Conservation (phyloP, 306 rosid species). For the Vicia villosa region DNA sequence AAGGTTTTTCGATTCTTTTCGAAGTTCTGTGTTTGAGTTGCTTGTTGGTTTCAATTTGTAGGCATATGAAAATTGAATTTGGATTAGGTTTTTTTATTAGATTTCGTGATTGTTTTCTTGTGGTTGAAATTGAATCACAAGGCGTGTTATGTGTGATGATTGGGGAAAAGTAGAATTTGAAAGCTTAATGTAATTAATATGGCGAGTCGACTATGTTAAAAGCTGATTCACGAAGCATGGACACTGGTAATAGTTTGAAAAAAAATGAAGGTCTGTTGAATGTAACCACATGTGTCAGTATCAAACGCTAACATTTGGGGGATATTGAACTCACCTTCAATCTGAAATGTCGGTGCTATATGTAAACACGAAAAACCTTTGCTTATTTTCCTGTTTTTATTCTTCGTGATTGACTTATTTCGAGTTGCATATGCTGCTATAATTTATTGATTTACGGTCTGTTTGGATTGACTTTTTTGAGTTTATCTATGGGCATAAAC, state of each 20-base stretch:
- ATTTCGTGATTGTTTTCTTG: background rate
- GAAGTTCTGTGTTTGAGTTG: conserved; percentile 4
- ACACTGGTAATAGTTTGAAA: background rate
- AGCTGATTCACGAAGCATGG: background rate
- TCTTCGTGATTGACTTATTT: background rate
- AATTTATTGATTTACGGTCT: background rate
- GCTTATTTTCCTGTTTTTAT: background rate
- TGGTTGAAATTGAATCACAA: background rate
- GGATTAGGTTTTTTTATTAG: background rate
- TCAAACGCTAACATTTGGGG: background rate
- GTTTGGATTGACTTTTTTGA: background rate
- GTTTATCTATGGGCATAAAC: background rate
- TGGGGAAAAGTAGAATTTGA: background rate
- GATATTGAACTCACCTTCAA: background rate
- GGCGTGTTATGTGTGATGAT: background rate
- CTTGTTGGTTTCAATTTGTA: background rate
- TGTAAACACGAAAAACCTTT: background rate
- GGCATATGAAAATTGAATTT: background rate
- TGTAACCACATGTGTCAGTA: background rate
- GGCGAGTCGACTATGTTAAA: background rate
- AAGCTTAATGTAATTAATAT: background rate
- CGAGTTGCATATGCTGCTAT: background rate
- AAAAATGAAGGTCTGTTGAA: background rate
- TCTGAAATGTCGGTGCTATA: background rate
- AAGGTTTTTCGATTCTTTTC: background rate